Base-by-base conservation (phyloP, 2,329 filamentous ascomycete genomes). In the Clonostachys chloroleuca region DNA sequence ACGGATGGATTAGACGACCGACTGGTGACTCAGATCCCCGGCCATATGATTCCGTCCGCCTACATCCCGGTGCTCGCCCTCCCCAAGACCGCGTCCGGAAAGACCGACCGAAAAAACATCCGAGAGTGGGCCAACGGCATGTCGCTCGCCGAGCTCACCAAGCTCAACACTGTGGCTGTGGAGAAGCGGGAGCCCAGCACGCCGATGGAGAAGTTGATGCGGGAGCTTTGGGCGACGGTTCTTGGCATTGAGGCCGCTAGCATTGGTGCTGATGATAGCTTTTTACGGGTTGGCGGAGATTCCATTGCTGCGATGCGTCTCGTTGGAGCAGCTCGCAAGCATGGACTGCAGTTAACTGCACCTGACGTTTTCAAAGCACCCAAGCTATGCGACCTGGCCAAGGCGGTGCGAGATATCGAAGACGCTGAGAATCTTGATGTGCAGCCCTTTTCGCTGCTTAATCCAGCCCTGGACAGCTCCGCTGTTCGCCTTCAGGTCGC, bases 1-100 rank as follows among this genome's bases (percentile, higher is more conserved):
- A 64, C 69, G 40, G 67, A 74, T 9, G 45, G 45, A 5, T 30
- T 46, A 10, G 37, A 42, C 6, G 45, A 46, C 18, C 36, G 24
- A 4, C 24, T 46, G n/a, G 13, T n/a, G 6, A 24, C 14, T 5
- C 68, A 68, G 1, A 65, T 96, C 1, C 85, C 89, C 0, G 58
- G 65, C 0, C 95, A 95, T 61, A 94, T 94, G 88, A 65, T 95
- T 2, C 92, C 92, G 0, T 82, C 81, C 1, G 79, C 83, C 49
- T 65, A 95, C 5, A 68, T 96, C 6, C 87, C 87, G 0, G 71
- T 95, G 9, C 77, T 80, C 1, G 59, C 63, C 1, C 72, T 96
- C 39, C 90, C 91, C 0, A 75, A 85, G 55, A 94, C 87, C 0
- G 60, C 78, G 0, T 87, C 88, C 50, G 87, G 87, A 4, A 95